Conservation (phyloP, 1,139 yeast species). For the Saccharomycopsis hybrid region DNA sequence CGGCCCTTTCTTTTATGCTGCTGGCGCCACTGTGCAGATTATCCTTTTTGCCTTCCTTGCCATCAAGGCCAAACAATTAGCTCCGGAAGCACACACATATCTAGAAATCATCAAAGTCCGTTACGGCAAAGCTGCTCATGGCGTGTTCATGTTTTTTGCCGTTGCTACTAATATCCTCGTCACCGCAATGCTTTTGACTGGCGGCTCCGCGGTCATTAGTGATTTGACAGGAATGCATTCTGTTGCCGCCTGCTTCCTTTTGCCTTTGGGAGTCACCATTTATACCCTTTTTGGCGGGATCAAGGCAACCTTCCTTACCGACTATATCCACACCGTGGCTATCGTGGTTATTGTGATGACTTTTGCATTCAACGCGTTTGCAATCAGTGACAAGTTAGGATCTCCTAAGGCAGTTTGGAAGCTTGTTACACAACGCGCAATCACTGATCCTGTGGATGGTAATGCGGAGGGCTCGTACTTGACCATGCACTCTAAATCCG, state of each 20-base stretch:
- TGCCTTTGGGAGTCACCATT: conserved; percentile 77
- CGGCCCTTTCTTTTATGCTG: conserved; percentile 70
- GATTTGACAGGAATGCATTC: conserved; percentile 79
- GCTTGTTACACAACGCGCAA: conserved; percentile 50
- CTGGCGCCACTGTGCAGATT: conserved; percentile 54
- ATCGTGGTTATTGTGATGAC: conserved; percentile 54
- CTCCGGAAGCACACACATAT: conserved; percentile 40
- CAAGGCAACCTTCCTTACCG: conserved; percentile 85
- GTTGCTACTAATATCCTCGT: conserved; percentile 82
- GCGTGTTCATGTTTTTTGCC: conserved; percentile 68
- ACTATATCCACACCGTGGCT: conserved; percentile 67
- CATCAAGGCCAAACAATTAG: conserved; percentile 37
- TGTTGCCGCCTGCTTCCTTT: conserved; percentile 71
- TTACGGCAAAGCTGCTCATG: conserved; percentile 66
- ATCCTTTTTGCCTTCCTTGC: conserved; percentile 37
- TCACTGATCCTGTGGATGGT: conserved; percentile 57
- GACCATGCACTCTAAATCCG: conserved; percentile 71
- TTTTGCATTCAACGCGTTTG: conserved; percentile 59
- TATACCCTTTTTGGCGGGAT: conserved; percentile 87
- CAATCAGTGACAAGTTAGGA: conserved; percentile 56
- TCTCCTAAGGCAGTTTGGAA: conserved; percentile 82
- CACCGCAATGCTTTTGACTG: conserved; percentile 80
- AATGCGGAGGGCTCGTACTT: conserved; percentile 71
- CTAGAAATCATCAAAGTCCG: conserved; percentile 48
- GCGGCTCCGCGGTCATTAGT: conserved; percentile 75